Evolutionary conservation across 2,329 filamentous ascomycete genomes (phyloP).

Genomic region (Beauveria varroae): DNA sequence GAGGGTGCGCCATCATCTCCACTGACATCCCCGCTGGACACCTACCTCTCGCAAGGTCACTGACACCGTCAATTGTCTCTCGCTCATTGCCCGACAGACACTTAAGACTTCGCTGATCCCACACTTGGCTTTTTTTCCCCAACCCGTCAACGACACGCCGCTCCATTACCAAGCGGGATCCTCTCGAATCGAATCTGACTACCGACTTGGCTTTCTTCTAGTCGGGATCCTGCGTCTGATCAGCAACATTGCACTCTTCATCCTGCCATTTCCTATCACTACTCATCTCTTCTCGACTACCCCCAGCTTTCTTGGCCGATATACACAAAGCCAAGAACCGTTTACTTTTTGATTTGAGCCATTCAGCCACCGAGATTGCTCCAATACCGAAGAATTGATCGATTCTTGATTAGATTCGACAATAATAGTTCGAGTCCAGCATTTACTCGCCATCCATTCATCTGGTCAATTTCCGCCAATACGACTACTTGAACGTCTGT

Average conservation of each 20-base stretch:
- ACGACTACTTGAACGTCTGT: background rate
- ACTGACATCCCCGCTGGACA: constrained; percentile 25
- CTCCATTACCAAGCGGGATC: constrained; percentile 17
- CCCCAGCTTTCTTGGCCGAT: background rate
- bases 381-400: background rate
- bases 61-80: constrained; percentile 19
- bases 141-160: constrained; percentile 9
- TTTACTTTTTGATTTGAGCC: background rate
- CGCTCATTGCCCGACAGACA: constrained; percentile 30
- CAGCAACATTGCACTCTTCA: constrained; percentile 29
- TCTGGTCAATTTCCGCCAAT: background rate
- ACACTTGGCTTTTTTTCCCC: constrained; percentile 19
- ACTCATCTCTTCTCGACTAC: background rate
- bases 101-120: constrained; percentile 57
- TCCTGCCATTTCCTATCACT: constrained; percentile 10
- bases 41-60: constrained; percentile 21
- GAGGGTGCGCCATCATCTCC: constrained; percentile 20
- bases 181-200: constrained; percentile 22
- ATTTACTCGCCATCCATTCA: background rate
- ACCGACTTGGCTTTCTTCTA: constrained; percentile 36
- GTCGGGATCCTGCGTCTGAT: constrained; percentile 45
- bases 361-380: background rate
- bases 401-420: background rate
- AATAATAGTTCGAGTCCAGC: background rate
- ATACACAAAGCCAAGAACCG: background rate